A percentile compares a stretch with the other conserved stretches of the same genome.
These are phyloP conservation scores for Aspergillus persii DNA, from an alignment of 2,329 filamentous ascomycete genomes.

Conservation along the genomic window DNA sequence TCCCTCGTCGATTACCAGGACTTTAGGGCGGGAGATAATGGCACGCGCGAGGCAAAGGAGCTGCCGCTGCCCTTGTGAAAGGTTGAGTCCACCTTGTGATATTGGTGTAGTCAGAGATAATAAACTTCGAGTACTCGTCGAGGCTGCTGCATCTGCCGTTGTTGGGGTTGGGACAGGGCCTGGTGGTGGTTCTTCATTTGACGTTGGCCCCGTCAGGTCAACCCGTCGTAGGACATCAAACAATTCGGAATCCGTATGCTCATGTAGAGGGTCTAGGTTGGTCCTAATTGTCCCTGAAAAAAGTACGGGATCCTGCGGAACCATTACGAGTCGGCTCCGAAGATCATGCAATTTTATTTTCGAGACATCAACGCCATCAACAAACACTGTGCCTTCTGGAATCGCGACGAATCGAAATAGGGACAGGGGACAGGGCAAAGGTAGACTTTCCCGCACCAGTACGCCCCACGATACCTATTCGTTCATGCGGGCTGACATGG, in stretches of 20 bases:
- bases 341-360: constrained; percentile 52
- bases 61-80: too few relatives aligned
- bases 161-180: too few relatives aligned
- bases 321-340: constrained; percentile 73
- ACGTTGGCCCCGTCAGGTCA: constrained; percentile 41
- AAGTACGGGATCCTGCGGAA: constrained; percentile 78
- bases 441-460: constrained; percentile 38
- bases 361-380: constrained; percentile 50
- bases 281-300: constrained; percentile 75
- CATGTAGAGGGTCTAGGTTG: constrained; percentile 74
- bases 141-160: too few relatives aligned
- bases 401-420: constrained; percentile 32
- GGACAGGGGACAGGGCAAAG: constrained; percentile 29
- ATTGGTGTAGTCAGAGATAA: too few relatives aligned
- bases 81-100: too few relatives aligned
- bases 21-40: too few relatives aligned
- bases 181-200: too few relatives aligned
- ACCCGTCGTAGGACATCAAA: constrained; percentile 68
- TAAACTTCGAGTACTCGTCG: too few relatives aligned
- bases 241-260: constrained; percentile 67
- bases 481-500: constrained; percentile 23
- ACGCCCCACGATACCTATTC: constrained; percentile 33
- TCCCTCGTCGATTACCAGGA: too few relatives aligned
- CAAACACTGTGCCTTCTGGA: constrained; percentile 24
- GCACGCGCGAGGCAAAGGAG: too few relatives aligned